Conservation (phyloP, 371 early-diverging fungal genomes). For the Mortierella sp. region DNA sequence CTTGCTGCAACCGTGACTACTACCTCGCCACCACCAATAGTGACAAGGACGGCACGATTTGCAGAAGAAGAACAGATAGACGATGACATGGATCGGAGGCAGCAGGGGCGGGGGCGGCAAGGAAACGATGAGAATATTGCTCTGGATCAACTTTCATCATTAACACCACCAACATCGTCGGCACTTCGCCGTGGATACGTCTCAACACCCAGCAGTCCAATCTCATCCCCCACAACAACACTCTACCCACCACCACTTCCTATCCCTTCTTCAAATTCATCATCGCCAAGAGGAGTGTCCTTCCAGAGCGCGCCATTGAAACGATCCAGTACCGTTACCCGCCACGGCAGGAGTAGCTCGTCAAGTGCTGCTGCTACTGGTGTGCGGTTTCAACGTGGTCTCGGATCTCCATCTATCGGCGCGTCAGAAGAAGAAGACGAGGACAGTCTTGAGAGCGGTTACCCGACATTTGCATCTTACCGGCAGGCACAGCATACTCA, state of each 20-base stretch:
- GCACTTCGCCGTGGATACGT: not conserved
- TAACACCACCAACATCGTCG: not conserved
- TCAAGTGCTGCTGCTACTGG: not conserved
- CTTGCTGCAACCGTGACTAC: not conserved
- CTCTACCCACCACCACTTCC: not conserved
- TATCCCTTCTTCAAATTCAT: too few relatives aligned
- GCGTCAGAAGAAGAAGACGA: slow-evolving; percentile 13
- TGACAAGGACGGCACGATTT: not conserved
- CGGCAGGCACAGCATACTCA: slow-evolving; percentile 38
- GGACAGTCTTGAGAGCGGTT: slow-evolving; percentile 14
- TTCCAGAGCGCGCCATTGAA: not conserved
- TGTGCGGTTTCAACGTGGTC: slow-evolving; percentile 15
- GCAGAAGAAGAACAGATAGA: not conserved
- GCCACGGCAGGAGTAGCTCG: not conserved
- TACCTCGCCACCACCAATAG: not conserved
- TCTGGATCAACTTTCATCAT: not conserved
- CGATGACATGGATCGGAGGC: not conserved
- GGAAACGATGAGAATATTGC: not conserved
- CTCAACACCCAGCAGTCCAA: not conserved
- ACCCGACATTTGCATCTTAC: slow-evolving; percentile 52
- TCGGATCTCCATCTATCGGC: not conserved
- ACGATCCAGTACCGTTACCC: not conserved
- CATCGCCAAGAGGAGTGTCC: not conserved
- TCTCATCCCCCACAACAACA: not conserved
- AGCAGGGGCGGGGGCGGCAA: not conserved